phyloP scores from a whole-genome alignment of 805 yeast genomes.

The Brettanomyces naardenensis region DNA sequence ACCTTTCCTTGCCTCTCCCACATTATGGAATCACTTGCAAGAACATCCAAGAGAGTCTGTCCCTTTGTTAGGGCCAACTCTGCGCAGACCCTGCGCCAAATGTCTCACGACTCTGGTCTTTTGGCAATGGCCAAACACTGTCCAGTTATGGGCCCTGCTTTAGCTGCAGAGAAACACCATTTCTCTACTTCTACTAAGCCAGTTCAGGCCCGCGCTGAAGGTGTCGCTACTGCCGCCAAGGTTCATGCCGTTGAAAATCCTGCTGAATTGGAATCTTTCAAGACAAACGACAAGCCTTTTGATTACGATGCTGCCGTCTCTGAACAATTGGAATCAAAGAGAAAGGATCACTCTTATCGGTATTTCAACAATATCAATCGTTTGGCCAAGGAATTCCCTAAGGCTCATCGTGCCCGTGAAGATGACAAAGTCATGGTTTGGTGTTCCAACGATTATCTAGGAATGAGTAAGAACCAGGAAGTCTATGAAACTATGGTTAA shows the following conservation, averaged over 20 bases:
- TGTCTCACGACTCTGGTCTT: conserved; percentile 40
- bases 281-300: conserved; percentile 46
- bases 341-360: conserved; percentile 86
- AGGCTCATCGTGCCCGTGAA: conserved; percentile 74
- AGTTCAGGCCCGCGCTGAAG: conserved; percentile 34
- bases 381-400: conserved; percentile 87
- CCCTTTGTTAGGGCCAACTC: conserved; percentile 67
- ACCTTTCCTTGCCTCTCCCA: not conserved
- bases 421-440: conserved; percentile 91
- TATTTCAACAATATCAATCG: conserved; percentile 96
- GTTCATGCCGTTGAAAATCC: conserved; percentile 20
- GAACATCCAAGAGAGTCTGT: conserved; percentile 70
- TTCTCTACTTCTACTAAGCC: conserved; percentile 43
- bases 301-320: conserved; percentile 68
- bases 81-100: conserved; percentile 48
- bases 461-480: conserved; percentile 78
- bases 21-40: conserved; percentile 70
- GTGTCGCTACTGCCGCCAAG: conserved; percentile 28
- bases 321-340: conserved; percentile 61
- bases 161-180: conserved; percentile 30
- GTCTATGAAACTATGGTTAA: conserved; percentile 71
- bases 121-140: conserved; percentile 60
- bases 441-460: conserved; percentile 97
- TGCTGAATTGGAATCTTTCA: conserved; percentile 11
- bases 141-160: conserved; percentile 87